Percentiles rank a stretch among this genome's conserved stretches.
Conservation (phyloP, 176 grass and related monocot species). For the Oryza rufipogon region DNA sequence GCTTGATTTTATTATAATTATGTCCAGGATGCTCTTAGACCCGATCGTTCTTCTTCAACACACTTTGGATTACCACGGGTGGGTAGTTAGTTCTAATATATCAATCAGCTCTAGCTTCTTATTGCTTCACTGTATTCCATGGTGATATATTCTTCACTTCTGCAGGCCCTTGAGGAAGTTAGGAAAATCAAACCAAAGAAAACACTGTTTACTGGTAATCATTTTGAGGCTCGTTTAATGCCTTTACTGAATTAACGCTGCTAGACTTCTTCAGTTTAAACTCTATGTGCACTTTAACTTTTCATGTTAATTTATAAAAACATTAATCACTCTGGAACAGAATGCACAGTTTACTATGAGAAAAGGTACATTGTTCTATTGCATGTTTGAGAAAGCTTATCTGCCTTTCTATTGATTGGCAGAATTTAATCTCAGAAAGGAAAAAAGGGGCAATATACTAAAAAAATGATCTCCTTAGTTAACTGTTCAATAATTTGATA, state of each 20-base stretch:
- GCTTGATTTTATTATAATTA: slow-evolving; percentile 37
- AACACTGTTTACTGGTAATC: slow-evolving; percentile 87
- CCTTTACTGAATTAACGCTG: slow-evolving; percentile 12
- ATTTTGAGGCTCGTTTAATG: not conserved
- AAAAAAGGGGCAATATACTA: not conserved
- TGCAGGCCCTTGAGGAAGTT: slow-evolving; percentile 86
- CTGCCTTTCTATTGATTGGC: not conserved
- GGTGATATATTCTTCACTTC: slow-evolving; percentile 39
- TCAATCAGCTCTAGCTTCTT: slow-evolving; percentile 26
- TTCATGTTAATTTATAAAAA: not conserved
- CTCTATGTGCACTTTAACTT: slow-evolving; percentile 18
- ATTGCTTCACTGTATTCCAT: slow-evolving; percentile 15
- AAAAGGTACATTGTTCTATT: slow-evolving; percentile 15
- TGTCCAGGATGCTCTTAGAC: slow-evolving; percentile 84
- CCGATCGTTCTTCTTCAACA: slow-evolving; percentile 90
- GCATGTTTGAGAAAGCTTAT: not conserved
- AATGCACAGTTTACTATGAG: slow-evolving; percentile 26
- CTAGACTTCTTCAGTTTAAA: slow-evolving; percentile 17
- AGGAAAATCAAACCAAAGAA: slow-evolving; percentile 92
- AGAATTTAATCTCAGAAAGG: slow-evolving; percentile 6
- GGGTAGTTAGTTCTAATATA: slow-evolving; percentile 44
- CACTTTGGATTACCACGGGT: slow-evolving; percentile 87
- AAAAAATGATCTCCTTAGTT: slow-evolving; percentile 3
- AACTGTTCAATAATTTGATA: slow-evolving; percentile 10
- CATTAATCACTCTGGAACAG: not conserved